Evolutionary conservation across 192 early-diverging fungal genomes (phyloP).

Genomic region (Podila minutissima): DNA sequence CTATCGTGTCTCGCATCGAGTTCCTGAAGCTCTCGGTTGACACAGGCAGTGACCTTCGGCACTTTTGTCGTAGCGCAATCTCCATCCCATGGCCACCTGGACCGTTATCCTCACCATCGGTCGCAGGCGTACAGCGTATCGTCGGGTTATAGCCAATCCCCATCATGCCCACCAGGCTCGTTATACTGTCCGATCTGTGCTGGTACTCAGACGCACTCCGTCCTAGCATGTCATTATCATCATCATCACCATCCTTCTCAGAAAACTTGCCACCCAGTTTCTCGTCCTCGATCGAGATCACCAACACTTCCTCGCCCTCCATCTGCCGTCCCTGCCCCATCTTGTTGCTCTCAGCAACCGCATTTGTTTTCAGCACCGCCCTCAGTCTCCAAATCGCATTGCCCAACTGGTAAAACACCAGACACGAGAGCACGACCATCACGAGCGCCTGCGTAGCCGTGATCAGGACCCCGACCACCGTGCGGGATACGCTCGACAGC

Average conservation of each 20-base stretch:
- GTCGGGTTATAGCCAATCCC: constrained; percentile 35
- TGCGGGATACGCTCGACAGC: constrained; percentile 19
- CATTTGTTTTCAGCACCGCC: not conserved
- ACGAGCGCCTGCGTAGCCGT: constrained; percentile 23
- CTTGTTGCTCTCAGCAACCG: constrained; percentile 2
- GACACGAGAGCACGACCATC: constrained; percentile 22
- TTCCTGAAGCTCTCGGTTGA: not conserved
- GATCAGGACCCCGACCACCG: constrained; percentile 19
- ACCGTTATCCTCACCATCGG: constrained; percentile 17
- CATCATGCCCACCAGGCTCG: constrained; percentile 43
- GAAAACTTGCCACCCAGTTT: not conserved
- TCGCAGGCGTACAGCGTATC: constrained; percentile 21
- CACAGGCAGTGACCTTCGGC: too few relatives aligned
- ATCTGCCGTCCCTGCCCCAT: not conserved
- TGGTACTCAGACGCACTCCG: constrained; percentile 21
- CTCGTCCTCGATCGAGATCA: constrained; percentile 12
- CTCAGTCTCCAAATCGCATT: constrained; percentile 12
- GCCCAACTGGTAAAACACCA: constrained; percentile 28
- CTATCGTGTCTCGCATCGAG: not conserved
- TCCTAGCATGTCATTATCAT: constrained; percentile 4
- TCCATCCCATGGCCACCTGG: not conserved
- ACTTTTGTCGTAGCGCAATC: not conserved
- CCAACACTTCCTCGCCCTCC: constrained; percentile 3
- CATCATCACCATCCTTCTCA: not conserved
- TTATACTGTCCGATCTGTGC: constrained; percentile 3